Evolutionary conservation across 2,329 filamentous ascomycete genomes (phyloP).

Genomic region (Myriosclerotinia curreyana): DNA sequence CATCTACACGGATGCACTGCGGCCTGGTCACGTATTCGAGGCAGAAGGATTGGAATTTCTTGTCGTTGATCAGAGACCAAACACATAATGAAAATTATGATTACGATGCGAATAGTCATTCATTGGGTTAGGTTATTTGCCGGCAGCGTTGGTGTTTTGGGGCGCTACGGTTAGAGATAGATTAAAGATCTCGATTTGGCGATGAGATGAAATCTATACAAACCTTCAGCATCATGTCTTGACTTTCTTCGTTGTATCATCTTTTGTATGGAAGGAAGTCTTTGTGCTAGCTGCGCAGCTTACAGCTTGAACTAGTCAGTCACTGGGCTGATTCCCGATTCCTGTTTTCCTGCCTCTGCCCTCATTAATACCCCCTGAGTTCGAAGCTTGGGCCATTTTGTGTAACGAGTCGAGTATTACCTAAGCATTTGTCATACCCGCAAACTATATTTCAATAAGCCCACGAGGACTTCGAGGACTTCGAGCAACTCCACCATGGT

Average conservation of each 20-base stretch:
- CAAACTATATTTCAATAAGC: too few relatives aligned
- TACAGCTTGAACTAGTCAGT: too few relatives aligned
- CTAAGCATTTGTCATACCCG: neutral
- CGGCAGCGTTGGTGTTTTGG: neutral
- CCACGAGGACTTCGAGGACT: too few relatives aligned
- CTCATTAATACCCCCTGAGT: neutral
- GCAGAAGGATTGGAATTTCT: constrained; percentile 57
- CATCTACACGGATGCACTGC: constrained; percentile 44
- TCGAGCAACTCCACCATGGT: too few relatives aligned
- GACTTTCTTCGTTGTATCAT: neutral
- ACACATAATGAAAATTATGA: constrained; percentile 5
- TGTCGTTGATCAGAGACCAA: constrained; percentile 59
- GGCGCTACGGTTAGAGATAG: neutral
- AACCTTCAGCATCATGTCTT: neutral
- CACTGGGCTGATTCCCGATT: too few relatives aligned
- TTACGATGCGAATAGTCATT: neutral
- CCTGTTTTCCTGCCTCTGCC: too few relatives aligned
- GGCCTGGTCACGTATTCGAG: constrained; percentile 57
- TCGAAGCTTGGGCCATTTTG: neutral
- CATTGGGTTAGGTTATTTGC: neutral
- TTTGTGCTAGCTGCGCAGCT: too few relatives aligned
- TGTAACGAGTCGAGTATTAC: neutral
- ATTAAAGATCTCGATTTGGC: neutral
- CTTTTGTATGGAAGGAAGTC: neutral
- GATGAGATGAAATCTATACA: neutral